Percentiles rank a stretch among this genome's conserved stretches.
Evolutionary conservation across 305 asterid genomes (phyloP).

Genomic region (Solanum chacoense): DNA sequence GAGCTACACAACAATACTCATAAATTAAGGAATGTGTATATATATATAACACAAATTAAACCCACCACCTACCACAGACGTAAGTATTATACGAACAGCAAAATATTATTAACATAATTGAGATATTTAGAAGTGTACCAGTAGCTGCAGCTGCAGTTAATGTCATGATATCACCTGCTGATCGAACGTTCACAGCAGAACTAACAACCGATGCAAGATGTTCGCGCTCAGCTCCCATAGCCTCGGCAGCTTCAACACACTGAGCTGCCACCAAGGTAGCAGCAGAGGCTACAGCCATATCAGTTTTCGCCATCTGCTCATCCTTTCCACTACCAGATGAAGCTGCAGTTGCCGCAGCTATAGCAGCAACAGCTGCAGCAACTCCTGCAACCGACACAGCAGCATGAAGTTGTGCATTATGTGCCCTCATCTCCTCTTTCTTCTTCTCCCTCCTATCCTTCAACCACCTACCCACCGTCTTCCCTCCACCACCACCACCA

Average conservation of each 20-base stretch:
- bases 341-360: slow-evolving; percentile 94
- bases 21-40: background rate
- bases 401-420: slow-evolving; percentile 94
- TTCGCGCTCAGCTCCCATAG: slow-evolving; percentile 95
- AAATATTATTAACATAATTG: background rate
- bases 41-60: background rate
- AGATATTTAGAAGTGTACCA: slow-evolving; percentile 22
- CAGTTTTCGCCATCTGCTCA: slow-evolving; percentile 73
- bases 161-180: slow-evolving; percentile 93
- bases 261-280: slow-evolving; percentile 96
- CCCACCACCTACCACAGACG: background rate
- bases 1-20: slow-evolving; percentile 33
- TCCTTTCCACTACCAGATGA: slow-evolving; percentile 64
- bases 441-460: slow-evolving; percentile 91
- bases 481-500: slow-evolving; percentile 50
- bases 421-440: slow-evolving; percentile 87
- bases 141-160: slow-evolving; percentile 97
- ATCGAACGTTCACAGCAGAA: slow-evolving; percentile 84
- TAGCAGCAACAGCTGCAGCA: slow-evolving; percentile 89
- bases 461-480: slow-evolving; percentile 92
- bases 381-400: slow-evolving; percentile 92
- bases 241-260: slow-evolving; percentile 95
- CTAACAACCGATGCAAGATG: slow-evolving; percentile 74
- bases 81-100: background rate
- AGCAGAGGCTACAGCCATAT: slow-evolving; percentile 95